Evolutionary conservation across 305 asterid species (phyloP).

Genomic region (Ruellia speciosa): DNA sequence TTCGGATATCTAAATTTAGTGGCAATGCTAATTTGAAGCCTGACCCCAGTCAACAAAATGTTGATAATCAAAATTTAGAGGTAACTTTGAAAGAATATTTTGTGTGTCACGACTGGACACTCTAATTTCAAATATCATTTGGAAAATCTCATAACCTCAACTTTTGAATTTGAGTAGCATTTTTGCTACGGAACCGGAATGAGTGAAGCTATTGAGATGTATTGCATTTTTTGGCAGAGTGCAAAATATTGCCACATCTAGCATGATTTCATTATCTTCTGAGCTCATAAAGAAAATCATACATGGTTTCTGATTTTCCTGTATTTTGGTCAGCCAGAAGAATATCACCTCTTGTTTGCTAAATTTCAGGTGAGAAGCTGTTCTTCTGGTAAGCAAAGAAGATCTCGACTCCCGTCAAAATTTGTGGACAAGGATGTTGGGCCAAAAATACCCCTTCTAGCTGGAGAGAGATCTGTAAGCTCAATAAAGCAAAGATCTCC

Average conservation of each 20-base stretch:
- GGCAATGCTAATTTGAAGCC: conserved; percentile 39
- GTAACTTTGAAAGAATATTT: conserved; percentile 27
- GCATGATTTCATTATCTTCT: background rate
- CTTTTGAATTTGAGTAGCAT: no score
- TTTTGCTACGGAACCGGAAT: no score
- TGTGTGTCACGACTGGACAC: conserved; percentile 2
- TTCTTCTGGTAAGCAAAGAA: conserved; percentile 72
- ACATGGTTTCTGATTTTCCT: background rate
- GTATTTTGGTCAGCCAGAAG: conserved; percentile 7
- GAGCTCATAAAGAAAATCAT: background rate
- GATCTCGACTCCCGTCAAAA: conserved; percentile 61
- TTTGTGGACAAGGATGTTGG: conserved; percentile 59
- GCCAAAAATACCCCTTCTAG: conserved; percentile 41
- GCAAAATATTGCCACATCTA: no score
- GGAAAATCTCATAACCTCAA: no score
- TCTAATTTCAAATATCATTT: no score
- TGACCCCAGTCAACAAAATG: conserved; percentile 41
- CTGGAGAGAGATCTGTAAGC: conserved; percentile 43
- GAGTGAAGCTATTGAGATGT: background rate
- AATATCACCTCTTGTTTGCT: conserved; percentile 20
- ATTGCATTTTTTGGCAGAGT: background rate
- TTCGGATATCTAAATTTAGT: conserved; percentile 44
- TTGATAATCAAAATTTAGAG: conserved; percentile 49
- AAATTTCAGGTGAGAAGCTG: conserved; percentile 57
- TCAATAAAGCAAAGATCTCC: conserved; percentile 48